phyloP scores from a whole-genome alignment of 2,329 filamentous ascomycete genomes.

The Leptoxyphium fumago region DNA sequence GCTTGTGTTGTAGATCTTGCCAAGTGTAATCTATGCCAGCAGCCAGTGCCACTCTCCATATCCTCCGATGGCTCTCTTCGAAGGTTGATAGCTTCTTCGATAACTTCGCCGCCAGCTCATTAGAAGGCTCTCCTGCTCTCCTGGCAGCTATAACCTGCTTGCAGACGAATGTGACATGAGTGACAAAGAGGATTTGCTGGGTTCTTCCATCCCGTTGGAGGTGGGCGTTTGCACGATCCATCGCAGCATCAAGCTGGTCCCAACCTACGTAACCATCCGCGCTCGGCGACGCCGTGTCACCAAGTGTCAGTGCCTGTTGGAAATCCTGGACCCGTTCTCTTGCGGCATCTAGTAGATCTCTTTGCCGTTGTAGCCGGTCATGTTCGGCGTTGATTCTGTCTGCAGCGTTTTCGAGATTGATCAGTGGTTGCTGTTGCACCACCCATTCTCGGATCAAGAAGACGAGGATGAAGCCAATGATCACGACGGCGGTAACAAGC shows the following conservation, averaged over 20 bases:
- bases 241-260: conserved; percentile 11
- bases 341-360: conserved; percentile 15
- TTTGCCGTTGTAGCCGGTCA: conserved; percentile 12
- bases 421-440: conserved; percentile 88
- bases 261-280: conserved; percentile 12
- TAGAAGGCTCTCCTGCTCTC: not conserved
- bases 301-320: conserved; percentile 4
- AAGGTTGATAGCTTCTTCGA: not conserved
- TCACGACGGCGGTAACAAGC: conserved; percentile 80
- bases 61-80: not conserved
- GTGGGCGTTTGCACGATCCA: conserved; percentile 13
- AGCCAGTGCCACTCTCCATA: not conserved
- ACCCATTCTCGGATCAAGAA: conserved; percentile 97
- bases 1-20: not conserved
- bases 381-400: conserved; percentile 16
- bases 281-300: conserved; percentile 7
- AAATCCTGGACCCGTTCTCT: conserved; percentile 7
- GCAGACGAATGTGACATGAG: not conserved
- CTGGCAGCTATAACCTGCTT: not conserved
- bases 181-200: not conserved
- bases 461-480: conserved; percentile 89
- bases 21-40: not conserved
- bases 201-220: conserved; percentile 1
- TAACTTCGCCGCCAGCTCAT: not conserved
- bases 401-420: conserved; percentile 38